Evolutionary conservation across 1,284 basidiomycete species (phyloP), one percentile per base, ranked within the genome.

Genomic region (Leucoagaricus sp.): DNA sequence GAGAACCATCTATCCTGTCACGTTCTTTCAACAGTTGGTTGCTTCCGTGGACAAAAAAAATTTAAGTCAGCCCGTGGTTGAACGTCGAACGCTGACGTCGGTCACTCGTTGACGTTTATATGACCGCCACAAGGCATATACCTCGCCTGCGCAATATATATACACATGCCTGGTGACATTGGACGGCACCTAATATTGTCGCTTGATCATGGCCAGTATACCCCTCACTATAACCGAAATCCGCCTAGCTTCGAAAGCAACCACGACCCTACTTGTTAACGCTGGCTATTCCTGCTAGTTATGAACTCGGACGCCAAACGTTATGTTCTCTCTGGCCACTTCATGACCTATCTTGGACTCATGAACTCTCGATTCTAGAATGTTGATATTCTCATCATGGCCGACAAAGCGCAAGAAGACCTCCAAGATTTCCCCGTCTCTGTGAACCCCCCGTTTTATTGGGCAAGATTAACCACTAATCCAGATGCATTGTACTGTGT

Each of bases 111-210:
- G n/a, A n/a, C n/a, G n/a, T n/a, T n/a, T n/a, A n/a, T n/a, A n/a
- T n/a, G n/a, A n/a, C n/a, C n/a, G n/a, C n/a, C n/a, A n/a, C n/a
- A n/a, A n/a, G n/a, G n/a, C n/a, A n/a, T n/a, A n/a, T n/a, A n/a
- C n/a, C n/a, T n/a, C n/a, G n/a, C n/a, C n/a, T n/a, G n/a, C n/a
- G n/a, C n/a, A n/a, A n/a, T n/a, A n/a, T n/a, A n/a, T n/a, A n/a
- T n/a, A n/a, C n/a, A n/a, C n/a, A n/a, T n/a, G n/a, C n/a, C n/a
- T n/a, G n/a, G n/a, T n/a, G n/a, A n/a, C n/a, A 38, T 38, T 38
- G 36, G 4, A 58, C 23, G 56, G 52, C 33, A 58, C 60, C 58
- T n/a, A n/a, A n/a, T n/a, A 58, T 65, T 44, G 60, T 64, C 64
- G 62, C 50, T 64, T 64, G 63, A 63, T 62, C n/a, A 45, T 45